phyloP scores from a whole-genome alignment of 345 rosid genomes.

The Pistacia vera region DNA sequence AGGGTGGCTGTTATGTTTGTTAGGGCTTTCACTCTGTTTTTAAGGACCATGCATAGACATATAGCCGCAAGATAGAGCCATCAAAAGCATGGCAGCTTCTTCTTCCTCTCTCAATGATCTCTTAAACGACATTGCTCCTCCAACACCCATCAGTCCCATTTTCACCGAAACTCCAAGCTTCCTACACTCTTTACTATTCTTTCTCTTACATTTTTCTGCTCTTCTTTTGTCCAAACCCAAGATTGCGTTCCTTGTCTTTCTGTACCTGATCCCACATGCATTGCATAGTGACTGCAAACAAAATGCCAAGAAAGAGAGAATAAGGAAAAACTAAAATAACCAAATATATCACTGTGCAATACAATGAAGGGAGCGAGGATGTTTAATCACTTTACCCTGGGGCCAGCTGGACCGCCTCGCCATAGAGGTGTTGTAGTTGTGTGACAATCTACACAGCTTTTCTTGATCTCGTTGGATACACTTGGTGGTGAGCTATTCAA shows the following conservation, averaged over 20 bases:
- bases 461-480: conserved; percentile 5
- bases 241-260: conserved; percentile 60
- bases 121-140: conserved; percentile 18
- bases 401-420: conserved; percentile 91
- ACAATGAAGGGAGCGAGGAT: neutral
- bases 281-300: conserved; percentile 74
- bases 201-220: conserved; percentile 24
- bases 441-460: conserved; percentile 69
- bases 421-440: conserved; percentile 84
- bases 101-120: conserved; percentile 59
- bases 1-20: too few species aligned
- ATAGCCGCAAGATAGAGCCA: conserved; percentile 57
- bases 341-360: neutral
- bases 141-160: conserved; percentile 17
- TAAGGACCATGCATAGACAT: conserved; percentile 25
- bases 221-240: conserved; percentile 32
- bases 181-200: neutral
- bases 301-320: neutral
- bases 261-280: conserved; percentile 89
- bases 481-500: neutral
- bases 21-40: neutral
- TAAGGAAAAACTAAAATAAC: neutral
- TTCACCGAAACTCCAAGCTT: conserved; percentile 24
- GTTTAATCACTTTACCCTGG: conserved; percentile 43
- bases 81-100: conserved; percentile 65